These are phyloP conservation scores for Plectosphaerella plurivora DNA, from an alignment of 2,329 filamentous ascomycete genomes.

Conservation along the genomic window DNA sequence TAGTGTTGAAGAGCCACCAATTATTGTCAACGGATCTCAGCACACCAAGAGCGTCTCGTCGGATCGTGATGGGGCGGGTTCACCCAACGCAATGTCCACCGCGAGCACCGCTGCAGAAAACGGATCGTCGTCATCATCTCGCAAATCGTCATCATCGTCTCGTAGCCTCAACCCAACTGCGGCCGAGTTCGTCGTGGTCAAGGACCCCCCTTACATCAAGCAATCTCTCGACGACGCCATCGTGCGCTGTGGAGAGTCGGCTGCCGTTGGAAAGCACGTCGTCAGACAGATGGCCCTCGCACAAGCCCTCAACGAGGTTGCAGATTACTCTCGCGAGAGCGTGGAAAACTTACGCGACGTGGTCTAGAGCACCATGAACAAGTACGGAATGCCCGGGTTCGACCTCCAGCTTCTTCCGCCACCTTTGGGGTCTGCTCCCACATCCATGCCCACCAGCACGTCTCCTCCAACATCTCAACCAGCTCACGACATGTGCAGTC, in stretches of 20 bases:
- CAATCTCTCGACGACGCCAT: not conserved
- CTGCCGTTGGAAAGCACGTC: not conserved
- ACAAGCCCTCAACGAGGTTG: not conserved
- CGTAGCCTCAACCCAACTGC: not conserved
- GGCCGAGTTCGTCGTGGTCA: not conserved
- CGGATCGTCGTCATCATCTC: not conserved
- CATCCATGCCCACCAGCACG: not conserved
- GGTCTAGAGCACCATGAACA: slow-evolving; percentile 5
- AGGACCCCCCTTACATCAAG: not conserved
- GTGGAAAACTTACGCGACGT: slow-evolving; percentile 2
- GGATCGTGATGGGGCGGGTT: not conserved
- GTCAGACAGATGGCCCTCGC: not conserved
- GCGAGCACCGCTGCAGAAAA: not conserved
- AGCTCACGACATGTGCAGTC: not conserved
- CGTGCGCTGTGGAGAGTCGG: not conserved
- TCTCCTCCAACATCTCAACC: not conserved
- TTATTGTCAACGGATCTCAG: not conserved
- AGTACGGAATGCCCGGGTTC: slow-evolving; percentile 1
- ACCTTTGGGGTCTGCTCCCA: no score
- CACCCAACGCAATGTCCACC: no score
- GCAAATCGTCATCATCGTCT: not conserved
- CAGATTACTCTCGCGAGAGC: not conserved
- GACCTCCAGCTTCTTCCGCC: not conserved
- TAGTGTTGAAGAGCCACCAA: not conserved
- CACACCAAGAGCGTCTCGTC: not conserved